Conservation (phyloP, 768 basidiomycete species). For the Rhizopogon sp. region DNA sequence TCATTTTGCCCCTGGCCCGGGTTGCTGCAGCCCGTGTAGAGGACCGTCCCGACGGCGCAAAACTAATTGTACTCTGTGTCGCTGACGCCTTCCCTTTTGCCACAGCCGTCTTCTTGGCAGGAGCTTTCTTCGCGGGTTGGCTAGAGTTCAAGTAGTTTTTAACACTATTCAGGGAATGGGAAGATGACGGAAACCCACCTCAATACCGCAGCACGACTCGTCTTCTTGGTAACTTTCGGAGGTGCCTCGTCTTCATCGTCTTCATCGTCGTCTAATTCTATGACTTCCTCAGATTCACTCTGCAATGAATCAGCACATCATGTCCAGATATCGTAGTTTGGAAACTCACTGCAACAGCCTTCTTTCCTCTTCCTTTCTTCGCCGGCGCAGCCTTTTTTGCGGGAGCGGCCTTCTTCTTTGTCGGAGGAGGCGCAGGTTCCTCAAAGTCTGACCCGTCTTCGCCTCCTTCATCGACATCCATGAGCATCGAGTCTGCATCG, state of each 20-base stretch:
- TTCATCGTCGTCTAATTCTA: constrained; percentile 53
- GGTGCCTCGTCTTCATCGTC: constrained; percentile 44
- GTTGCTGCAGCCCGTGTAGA: constrained; percentile 67
- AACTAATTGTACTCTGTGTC: constrained; percentile 55
- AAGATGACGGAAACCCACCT: constrained; percentile 39
- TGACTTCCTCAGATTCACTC: constrained; percentile 46
- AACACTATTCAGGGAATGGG: constrained; percentile 21
- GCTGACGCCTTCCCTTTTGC: constrained; percentile 23
- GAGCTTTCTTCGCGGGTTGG: constrained; percentile 46
- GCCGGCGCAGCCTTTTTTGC: constrained; percentile 31
- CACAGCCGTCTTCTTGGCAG: constrained; percentile 42
- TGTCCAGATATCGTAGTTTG: neutral
- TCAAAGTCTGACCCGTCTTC: constrained; percentile 48
- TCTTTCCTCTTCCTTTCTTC: constrained; percentile 49
- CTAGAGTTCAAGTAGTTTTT: constrained; percentile 13
- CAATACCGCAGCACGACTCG: constrained; percentile 59
- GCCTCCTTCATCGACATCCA: constrained; percentile 60
- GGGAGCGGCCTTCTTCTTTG: constrained; percentile 36
- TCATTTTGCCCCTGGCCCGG: constrained; percentile 60
- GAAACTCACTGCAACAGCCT: constrained; percentile 32
- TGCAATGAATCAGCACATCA: constrained; percentile 9
- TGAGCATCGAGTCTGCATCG: constrained; percentile 72
- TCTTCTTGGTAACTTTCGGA: constrained; percentile 47
- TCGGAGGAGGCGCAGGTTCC: constrained; percentile 34
- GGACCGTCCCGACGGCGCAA: constrained; percentile 52